Percentiles rank a stretch among this genome's conserved stretches.
Conservation (phyloP, 2,329 filamentous ascomycete genomes). For the Fusarium irregulare region DNA sequence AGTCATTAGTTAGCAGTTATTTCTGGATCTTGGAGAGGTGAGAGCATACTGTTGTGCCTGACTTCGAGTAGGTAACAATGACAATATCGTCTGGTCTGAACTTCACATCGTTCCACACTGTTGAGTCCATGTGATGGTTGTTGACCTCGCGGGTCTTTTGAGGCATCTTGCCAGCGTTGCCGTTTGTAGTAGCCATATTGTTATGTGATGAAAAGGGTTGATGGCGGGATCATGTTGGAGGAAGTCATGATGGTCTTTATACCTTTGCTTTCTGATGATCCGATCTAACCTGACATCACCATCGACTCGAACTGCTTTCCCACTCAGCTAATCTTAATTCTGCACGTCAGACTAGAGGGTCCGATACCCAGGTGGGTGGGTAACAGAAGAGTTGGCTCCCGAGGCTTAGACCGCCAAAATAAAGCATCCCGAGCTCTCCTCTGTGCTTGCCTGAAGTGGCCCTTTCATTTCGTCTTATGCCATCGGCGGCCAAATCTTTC, state of each 20-base stretch:
- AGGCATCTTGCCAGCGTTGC: neutral
- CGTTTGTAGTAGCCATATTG: neutral
- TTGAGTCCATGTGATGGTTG: conserved; percentile 24
- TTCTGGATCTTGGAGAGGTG: neutral
- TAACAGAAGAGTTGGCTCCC: too few relatives aligned
- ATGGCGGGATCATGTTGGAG: too few relatives aligned
- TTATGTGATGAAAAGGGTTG: neutral
- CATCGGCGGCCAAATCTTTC: too few relatives aligned
- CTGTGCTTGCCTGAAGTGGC: too few relatives aligned
- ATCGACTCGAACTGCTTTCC: neutral
- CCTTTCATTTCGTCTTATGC: too few relatives aligned
- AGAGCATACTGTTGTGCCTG: conserved; percentile 9
- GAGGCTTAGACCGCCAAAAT: too few relatives aligned
- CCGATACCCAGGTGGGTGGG: neutral
- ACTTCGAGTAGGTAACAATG: conserved; percentile 14
- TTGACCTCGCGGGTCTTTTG: conserved; percentile 17
- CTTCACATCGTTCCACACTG: conserved; percentile 12
- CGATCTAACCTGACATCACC: neutral
- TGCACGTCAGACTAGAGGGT: neutral
- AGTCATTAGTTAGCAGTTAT: accelerated
- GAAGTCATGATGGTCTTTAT: neutral
- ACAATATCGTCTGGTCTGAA: conserved; percentile 21
- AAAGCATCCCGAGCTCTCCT: too few relatives aligned
- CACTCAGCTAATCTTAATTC: too few relatives aligned
- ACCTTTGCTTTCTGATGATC: too few relatives aligned